Base-by-base conservation (phyloP, 495 filamentous ascomycete species). In the Hamigera avellanea region DNA sequence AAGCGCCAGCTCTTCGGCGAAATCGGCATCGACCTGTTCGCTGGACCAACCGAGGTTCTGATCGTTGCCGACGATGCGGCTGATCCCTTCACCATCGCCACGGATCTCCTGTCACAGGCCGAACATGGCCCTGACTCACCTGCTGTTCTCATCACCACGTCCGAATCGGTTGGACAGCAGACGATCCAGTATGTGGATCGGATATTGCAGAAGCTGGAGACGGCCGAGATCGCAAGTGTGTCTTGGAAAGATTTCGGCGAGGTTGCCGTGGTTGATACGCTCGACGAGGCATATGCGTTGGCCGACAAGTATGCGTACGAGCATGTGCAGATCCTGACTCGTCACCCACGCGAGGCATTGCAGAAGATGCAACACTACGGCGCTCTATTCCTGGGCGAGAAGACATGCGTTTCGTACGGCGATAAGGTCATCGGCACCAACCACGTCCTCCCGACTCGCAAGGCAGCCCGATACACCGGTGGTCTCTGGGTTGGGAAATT, bases 351-450 rank as follows among this genome's bases (percentile, higher is more conserved):
- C 2, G 61, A 67, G 16, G 69, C 69, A 5, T 33, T 72, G 21
- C 56, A 52, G 15, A 71, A 72, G 43, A 72, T 74, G 66, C 59
- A 39, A 3, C 59, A 64, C 19, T 74, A 69, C 32, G 70, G 70
- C 1, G 59, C 67, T 6, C 32, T 74, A 10, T 72, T 74, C 47
- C 50, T 72, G 13, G 70, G 69, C 2, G 67, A 68, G 37, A 70
- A 64, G 44, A 72, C 68, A 1, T 73, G 67, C 40, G 66, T 73
- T 2, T 68, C 61, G 1, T 72, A 69, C 37, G 67, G 68, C 7
- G 68, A 72, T 34, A 72, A 72, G 55, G 62, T 59, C 28, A 73
- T 73, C 36, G 69, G 67, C 3, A 73, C 69, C 2, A 72, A 73
- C 43, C 69, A 72, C 41, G 68, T 73, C 6, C 53, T 73, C 2